Conservation (phyloP, 305 asterid genomes). For the Fraxinus velutina region DNA sequence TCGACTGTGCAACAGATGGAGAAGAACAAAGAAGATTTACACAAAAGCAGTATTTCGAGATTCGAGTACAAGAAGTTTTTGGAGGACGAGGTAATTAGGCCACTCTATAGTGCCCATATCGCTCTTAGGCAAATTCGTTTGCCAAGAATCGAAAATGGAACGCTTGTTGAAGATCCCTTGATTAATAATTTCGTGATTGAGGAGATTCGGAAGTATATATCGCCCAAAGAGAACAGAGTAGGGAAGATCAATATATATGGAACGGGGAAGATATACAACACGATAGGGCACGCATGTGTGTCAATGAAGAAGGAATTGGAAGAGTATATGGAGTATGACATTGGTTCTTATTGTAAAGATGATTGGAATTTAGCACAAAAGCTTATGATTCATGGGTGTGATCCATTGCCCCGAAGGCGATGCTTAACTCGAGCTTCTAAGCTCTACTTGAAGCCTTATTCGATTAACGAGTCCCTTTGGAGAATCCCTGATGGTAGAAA, state of each 20-base stretch:
- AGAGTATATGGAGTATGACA: constrained; percentile 77
- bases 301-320: constrained; percentile 63
- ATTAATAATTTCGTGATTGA: constrained; percentile 58
- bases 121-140: constrained; percentile 70
- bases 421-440: constrained; percentile 74
- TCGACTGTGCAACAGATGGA: constrained; percentile 55
- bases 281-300: constrained; percentile 79
- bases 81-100: constrained; percentile 75
- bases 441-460: constrained; percentile 62
- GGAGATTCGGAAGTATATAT: constrained; percentile 79
- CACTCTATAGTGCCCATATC: constrained; percentile 72
- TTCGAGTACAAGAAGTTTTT: constrained; percentile 56
- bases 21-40: constrained; percentile 29
- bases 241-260: constrained; percentile 67
- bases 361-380: constrained; percentile 74
- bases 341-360: constrained; percentile 82
- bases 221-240: constrained; percentile 60
- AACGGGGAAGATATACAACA: constrained; percentile 49
- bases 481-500: constrained; percentile 70
- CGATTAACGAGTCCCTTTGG: constrained; percentile 79
- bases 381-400: constrained; percentile 79
- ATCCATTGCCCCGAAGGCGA: constrained; percentile 74
- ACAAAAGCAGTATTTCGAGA: constrained; percentile 36
- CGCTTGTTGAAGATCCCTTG: constrained; percentile 59
- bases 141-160: constrained; percentile 42